Percentiles rank a stretch among this genome's conserved stretches.
Conservation (phyloP, 495 filamentous ascomycete species). For the Neurospora pannonica region DNA sequence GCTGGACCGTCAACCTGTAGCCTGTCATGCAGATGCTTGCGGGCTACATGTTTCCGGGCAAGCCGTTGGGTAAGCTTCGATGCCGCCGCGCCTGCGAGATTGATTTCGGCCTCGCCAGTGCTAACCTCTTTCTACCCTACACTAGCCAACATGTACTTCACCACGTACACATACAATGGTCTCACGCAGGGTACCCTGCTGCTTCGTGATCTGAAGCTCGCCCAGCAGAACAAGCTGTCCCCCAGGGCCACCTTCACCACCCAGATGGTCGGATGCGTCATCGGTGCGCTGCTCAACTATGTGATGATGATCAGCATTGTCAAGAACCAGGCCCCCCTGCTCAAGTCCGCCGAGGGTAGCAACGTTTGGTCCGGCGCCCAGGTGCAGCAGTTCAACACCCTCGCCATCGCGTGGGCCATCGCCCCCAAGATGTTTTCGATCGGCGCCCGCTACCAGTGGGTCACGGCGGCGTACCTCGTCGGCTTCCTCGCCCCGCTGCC, state of each 20-base stretch:
- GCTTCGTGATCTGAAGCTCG: conserved; percentile 22
- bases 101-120: too few species aligned
- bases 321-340: conserved; percentile 17
- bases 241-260: conserved; percentile 32
- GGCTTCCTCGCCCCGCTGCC: conserved; percentile 21
- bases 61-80: conserved; percentile 18
- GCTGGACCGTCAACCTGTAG: background rate
- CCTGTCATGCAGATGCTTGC: conserved; percentile 21
- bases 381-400: conserved; percentile 30
- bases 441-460: conserved; percentile 19
- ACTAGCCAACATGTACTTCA: conserved; percentile 27
- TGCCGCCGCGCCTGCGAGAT: too few species aligned
- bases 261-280: conserved; percentile 32
- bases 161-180: conserved; percentile 15
- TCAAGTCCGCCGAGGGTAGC: conserved; percentile 26
- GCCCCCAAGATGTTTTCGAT: conserved; percentile 41
- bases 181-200: conserved; percentile 18
- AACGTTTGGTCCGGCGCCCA: conserved; percentile 27
- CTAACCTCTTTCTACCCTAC: background rate
- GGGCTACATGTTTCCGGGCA: conserved; percentile 21
- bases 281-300: conserved; percentile 35
- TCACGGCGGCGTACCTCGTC: conserved; percentile 31
- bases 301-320: conserved; percentile 32
- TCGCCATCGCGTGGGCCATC: conserved; percentile 32
- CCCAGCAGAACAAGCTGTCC: conserved; percentile 32